phyloP scores from a whole-genome alignment of 2,329 filamentous ascomycete species.

The Botrytis medusae region DNA sequence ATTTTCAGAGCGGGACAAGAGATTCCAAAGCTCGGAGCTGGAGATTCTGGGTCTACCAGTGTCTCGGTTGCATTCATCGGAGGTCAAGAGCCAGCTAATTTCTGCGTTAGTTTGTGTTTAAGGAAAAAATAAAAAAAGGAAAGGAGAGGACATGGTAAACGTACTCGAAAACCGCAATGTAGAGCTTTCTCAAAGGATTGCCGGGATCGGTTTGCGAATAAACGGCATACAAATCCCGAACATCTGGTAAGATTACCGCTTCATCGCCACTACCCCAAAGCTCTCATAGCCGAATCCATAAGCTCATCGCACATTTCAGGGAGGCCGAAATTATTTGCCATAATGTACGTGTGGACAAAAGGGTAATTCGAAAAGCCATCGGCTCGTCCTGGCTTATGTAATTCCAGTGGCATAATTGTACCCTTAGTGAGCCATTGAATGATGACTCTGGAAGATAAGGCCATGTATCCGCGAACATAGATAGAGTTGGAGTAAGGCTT shows the following conservation, averaged over 20 bases:
- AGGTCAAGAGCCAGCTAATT: not conserved
- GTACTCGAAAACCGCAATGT: not conserved
- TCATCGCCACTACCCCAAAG: not conserved
- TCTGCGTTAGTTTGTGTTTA: not conserved
- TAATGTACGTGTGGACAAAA: not conserved
- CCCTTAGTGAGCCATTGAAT: not conserved
- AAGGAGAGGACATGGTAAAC: not conserved
- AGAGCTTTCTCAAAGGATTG: not conserved
- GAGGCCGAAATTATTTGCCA: not conserved
- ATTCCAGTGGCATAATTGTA: not conserved
- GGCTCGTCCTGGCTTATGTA: not conserved
- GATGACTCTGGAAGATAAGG: not conserved
- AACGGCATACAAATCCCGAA: not conserved
- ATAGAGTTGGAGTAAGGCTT: not conserved
- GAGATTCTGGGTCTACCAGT: not conserved
- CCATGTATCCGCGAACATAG: not conserved
- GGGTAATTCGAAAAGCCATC: not conserved
- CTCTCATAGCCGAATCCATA: not conserved
- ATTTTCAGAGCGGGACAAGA: not conserved
- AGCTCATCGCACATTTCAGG: not conserved
- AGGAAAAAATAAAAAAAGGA: fast-evolving
- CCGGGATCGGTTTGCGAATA: not conserved
- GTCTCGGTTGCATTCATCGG: not conserved
- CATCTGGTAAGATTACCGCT: not conserved
- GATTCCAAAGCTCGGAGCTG: not conserved